phyloP scores from a whole-genome alignment of 1,139 yeast species.

The Diutina rugosa region DNA sequence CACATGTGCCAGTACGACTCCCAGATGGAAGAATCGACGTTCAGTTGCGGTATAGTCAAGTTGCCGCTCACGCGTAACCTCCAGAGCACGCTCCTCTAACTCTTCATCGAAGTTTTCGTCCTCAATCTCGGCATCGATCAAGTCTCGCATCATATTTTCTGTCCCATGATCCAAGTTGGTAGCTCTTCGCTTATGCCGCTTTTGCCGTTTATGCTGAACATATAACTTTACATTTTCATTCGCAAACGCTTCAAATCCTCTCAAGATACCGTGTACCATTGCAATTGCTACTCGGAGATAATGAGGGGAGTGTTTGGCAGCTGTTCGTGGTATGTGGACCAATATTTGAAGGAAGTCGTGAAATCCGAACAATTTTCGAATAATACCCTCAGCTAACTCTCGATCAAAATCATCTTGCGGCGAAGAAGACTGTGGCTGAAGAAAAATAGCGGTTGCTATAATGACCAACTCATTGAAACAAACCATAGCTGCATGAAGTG shows the following conservation, averaged over 20 bases:
- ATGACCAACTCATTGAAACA: conserved; percentile 55
- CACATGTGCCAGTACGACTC: conserved; percentile 38
- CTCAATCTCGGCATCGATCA: conserved; percentile 20
- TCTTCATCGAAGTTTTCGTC: conserved; percentile 13
- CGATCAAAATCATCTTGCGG: conserved; percentile 23
- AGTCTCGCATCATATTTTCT: conserved; percentile 10
- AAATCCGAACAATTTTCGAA: conserved; percentile 44
- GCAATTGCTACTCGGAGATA: conserved; percentile 54
- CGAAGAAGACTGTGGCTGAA: conserved; percentile 10
- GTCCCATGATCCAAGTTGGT: conserved; percentile 6
- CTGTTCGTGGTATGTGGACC: conserved; percentile 49
- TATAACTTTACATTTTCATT: conserved; percentile 47
- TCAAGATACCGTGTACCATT: conserved; percentile 52
- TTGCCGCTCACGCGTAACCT: conserved; percentile 31
- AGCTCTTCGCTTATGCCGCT: conserved; percentile 15
- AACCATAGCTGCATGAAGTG: conserved; percentile 59
- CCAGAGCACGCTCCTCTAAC: conserved; percentile 25
- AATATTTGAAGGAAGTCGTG: conserved; percentile 50
- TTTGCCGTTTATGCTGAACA: conserved; percentile 30
- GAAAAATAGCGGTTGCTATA: conserved; percentile 38
- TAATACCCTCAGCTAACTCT: conserved; percentile 35
- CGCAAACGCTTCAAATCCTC: conserved; percentile 55
- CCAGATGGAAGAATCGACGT: conserved; percentile 25
- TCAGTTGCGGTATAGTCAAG: conserved; percentile 35
- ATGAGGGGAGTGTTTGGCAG: conserved; percentile 51